These are phyloP conservation scores for Nitzschia sp. DNA, from an alignment of 108 stramenopile species.

Conservation along the genomic window DNA sequence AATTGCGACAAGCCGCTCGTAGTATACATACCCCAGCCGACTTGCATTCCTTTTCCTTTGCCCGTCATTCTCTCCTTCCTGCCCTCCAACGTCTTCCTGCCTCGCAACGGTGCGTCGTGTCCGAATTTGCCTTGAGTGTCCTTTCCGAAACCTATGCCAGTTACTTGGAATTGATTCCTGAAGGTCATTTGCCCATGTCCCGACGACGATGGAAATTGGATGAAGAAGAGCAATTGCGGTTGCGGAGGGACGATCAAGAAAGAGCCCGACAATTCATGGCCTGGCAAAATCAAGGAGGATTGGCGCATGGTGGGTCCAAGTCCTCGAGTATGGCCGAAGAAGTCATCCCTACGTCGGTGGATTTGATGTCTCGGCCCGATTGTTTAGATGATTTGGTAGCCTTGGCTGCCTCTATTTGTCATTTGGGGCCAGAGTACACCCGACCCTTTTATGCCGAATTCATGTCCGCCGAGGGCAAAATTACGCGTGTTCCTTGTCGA, in stretches of 20 bases:
- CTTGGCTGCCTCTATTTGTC: slow-evolving; percentile 58
- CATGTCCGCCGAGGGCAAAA: slow-evolving; percentile 9
- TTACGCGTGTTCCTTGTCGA: slow-evolving; percentile 47
- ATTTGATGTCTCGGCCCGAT: slow-evolving; percentile 77
- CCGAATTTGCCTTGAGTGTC: slow-evolving; percentile 70
- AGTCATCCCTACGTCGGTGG: slow-evolving; percentile 54
- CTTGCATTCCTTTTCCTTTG: slow-evolving; percentile 72
- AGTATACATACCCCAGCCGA: slow-evolving; percentile 30
- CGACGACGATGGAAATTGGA: slow-evolving; percentile 63
- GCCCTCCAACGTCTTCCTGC: slow-evolving; percentile 36
- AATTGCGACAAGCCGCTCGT: not conserved
- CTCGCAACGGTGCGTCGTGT: slow-evolving; percentile 6
- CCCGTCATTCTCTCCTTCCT: slow-evolving; percentile 60
- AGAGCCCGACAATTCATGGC: slow-evolving; percentile 54
- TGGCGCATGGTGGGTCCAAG: not conserved
- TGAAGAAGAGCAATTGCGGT: slow-evolving; percentile 58
- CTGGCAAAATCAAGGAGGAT: slow-evolving; percentile 36
- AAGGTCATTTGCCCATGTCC: slow-evolving; percentile 64
- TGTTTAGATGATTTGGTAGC: slow-evolving; percentile 85
- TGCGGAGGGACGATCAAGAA: slow-evolving; percentile 50
- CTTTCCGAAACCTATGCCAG: slow-evolving; percentile 63
- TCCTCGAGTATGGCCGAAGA: slow-evolving; percentile 7
- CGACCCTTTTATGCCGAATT: slow-evolving; percentile 56
- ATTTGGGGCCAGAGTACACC: slow-evolving; percentile 52
- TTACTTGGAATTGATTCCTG: slow-evolving; percentile 58